Conservation (phyloP, 208 protist species). For the Balamuthia mandrillaris region DNA sequence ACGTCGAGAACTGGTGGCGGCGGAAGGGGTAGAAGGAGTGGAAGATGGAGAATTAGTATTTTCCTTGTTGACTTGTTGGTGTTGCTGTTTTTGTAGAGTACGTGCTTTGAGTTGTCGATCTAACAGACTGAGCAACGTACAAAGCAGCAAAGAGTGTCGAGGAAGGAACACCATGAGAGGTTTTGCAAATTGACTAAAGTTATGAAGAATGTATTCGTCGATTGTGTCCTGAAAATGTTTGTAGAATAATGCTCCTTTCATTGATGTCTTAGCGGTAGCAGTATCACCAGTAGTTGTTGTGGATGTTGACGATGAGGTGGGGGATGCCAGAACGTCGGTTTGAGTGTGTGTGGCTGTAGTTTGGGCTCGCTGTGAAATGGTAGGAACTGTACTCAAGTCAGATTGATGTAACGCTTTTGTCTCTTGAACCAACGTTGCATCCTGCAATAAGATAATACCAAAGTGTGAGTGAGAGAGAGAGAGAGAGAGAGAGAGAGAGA, state of each 20-base stretch:
- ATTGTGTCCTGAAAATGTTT: constrained; percentile 39
- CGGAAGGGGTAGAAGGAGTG: neutral
- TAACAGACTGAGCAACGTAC: constrained; percentile 37
- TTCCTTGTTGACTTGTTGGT: neutral
- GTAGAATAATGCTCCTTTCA: constrained; percentile 49
- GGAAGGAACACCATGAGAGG: constrained; percentile 30
- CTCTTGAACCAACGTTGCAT: constrained; percentile 31
- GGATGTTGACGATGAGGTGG: neutral
- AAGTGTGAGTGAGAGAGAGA: neutral
- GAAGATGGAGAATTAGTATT: neutral
- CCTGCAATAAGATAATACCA: neutral
- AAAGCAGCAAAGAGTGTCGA: constrained; percentile 37
- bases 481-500: neutral
- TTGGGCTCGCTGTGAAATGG: neutral
- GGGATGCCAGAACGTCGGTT: too few species aligned
- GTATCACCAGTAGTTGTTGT: neutral
- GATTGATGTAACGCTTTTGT: neutral
- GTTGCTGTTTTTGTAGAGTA: neutral
- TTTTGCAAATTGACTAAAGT: constrained; percentile 22
- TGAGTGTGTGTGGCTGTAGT: neutral
- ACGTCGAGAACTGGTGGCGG: neutral
- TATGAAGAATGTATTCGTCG: constrained; percentile 10
- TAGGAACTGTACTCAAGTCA: neutral
- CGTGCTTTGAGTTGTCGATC: constrained; percentile 38
- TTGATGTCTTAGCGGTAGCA: neutral